Evolutionary conservation across 176 grass and related monocot genomes (phyloP).

Genomic region (Areca catechu): DNA sequence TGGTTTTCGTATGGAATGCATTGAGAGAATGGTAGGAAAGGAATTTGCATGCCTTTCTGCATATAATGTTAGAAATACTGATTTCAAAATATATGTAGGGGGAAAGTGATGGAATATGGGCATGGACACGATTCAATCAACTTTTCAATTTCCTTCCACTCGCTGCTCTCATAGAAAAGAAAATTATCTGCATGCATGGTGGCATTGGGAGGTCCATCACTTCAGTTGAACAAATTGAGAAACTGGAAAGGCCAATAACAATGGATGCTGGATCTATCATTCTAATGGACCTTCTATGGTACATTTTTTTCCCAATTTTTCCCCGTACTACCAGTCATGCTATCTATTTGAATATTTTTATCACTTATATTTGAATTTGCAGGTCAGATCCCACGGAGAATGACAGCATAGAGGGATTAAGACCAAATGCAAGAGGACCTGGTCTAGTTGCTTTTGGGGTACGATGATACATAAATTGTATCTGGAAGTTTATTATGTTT

Average conservation of each 20-base stretch:
- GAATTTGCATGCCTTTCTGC: constrained; percentile 8
- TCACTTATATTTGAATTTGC: constrained; percentile 12
- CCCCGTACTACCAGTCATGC: too few species aligned
- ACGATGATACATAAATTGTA: constrained; percentile 8
- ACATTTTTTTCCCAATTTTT: not conserved
- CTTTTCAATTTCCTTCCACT: constrained; percentile 96
- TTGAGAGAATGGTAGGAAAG: constrained; percentile 90
- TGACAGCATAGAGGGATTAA: constrained; percentile 93
- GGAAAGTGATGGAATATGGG: constrained; percentile 97
- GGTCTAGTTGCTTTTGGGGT: constrained; percentile 97
- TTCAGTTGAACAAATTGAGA: constrained; percentile 87
- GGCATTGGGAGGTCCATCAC: constrained; percentile 96
- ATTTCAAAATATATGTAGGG: constrained; percentile 44
- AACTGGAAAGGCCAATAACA: constrained; percentile 96
- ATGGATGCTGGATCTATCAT: constrained; percentile 98
- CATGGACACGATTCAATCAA: constrained; percentile 95
- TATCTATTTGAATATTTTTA: not conserved
- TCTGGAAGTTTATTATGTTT: too few species aligned
- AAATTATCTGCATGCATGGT: constrained; percentile 99
- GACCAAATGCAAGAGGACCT: constrained; percentile 98
- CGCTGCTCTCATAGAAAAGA: constrained; percentile 98
- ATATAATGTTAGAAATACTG: not conserved
- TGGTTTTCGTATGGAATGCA: constrained; percentile 91
- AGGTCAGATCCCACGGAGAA: constrained; percentile 99
- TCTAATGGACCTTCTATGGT: constrained; percentile 97